Percentiles rank a stretch among this genome's conserved stretches.
Conservation (phyloP, 2,329 filamentous ascomycete genomes). For the Chaetomium sp. region DNA sequence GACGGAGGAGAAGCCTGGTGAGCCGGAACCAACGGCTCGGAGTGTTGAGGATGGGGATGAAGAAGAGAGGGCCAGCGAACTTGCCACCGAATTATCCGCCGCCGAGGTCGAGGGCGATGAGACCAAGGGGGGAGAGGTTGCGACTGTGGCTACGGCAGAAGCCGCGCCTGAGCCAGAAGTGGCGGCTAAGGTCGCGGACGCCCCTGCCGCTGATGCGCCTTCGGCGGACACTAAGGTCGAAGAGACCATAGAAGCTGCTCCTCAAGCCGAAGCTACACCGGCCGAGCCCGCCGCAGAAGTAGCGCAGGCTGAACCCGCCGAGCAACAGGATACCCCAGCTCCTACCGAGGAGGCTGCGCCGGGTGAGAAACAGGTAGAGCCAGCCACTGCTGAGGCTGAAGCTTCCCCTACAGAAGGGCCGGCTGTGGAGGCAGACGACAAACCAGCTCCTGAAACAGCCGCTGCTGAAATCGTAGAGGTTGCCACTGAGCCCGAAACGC, state of each 20-base stretch:
- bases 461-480: constrained; percentile 11
- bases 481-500: background rate
- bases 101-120: constrained; percentile 11
- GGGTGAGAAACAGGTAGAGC: constrained; percentile 18
- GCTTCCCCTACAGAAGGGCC: background rate
- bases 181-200: background rate
- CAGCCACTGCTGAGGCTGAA: background rate
- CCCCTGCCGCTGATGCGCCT: background rate
- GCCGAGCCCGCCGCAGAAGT: background rate
- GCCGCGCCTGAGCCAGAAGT: constrained; percentile 16
- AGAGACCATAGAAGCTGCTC: background rate
- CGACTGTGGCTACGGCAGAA: constrained; percentile 10
- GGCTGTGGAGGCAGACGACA: constrained; percentile 11
- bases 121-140: constrained; percentile 18
- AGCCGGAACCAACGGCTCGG: constrained; percentile 21
- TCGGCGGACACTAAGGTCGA: background rate
- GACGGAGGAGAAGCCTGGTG: constrained; percentile 21
- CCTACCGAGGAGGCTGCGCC: constrained; percentile 3
- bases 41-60: constrained; percentile 11
- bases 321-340: background rate
- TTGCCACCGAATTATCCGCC: constrained; percentile 12
- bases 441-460: constrained; percentile 8
- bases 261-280: background rate
- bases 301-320: background rate
- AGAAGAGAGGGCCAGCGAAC: constrained; percentile 12